Base-by-base conservation (phyloP, 768 basidiomycete species). In the Collybiopsis confluens region DNA sequence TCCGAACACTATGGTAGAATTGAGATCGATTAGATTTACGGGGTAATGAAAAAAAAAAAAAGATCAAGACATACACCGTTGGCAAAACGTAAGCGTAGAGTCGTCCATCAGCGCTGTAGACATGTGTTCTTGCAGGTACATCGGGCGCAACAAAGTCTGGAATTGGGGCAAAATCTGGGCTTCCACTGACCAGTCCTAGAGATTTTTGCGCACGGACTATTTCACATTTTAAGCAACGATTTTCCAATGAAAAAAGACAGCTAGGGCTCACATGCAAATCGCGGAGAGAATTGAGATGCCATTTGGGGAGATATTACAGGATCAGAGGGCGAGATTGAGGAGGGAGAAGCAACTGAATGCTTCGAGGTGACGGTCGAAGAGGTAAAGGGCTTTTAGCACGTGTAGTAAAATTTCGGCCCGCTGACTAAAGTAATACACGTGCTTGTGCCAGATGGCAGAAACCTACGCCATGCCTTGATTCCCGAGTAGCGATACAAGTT, bases 131-230 rank as follows among this genome's bases (percentile, higher is more conserved):
- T 38, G 86, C 85, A 54, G 90, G 75, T 24, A 78, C 81, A 41
- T 90, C 88, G 43, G 90, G 89, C 30, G 71, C 75, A 54, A 70
- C 68, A 61, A 89, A 90, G 40, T 79, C 81, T 57, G 82, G 71
- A 21, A 90, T 70, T 16, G 83, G 70, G 20, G 72, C 63, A 67
- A 93, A 98, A 63, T 81, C 76, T 45, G 96, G 92, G 9, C 86
- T 78, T 46, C 90, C 92, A 57, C 84, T 79, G 65, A 94, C 82
- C 62, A 98, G 82, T 60, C 91, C 92, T 51, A 96, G 75, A 56
- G 82, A 79, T 82, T 97, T 98, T 81, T 97, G 95, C 41, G 95
- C 91, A 68, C 96, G 92, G 76, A 84, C 93, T 95, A 62, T 6
- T 16, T 57, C 55, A 63, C 43, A 23, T 35, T 18, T 15, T 61